A percentile compares a stretch with the other conserved stretches of the same genome.
Evolutionary conservation across 2,329 filamentous ascomycete genomes (phyloP).

Genomic region (Canariomyces notabilis): DNA sequence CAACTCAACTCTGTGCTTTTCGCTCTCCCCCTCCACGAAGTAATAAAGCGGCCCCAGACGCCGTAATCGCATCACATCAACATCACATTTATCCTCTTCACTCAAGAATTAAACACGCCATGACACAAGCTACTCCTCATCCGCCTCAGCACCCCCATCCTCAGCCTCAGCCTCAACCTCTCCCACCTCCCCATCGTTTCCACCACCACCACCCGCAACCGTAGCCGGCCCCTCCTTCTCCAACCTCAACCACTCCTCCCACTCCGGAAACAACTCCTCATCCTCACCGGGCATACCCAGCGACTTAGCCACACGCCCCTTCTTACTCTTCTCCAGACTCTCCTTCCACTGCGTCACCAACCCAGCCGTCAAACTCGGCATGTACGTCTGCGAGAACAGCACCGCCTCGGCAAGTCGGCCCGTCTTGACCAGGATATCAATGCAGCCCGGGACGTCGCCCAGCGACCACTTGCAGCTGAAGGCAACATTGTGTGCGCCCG

Average conservation of each 20-base stretch:
- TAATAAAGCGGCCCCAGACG: too few relatives aligned
- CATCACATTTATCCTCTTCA: constrained; percentile 5
- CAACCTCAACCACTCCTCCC: constrained; percentile 82
- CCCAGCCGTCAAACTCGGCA: constrained; percentile 66
- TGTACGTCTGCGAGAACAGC: constrained; percentile 92
- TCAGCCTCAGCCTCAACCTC: constrained; percentile 13
- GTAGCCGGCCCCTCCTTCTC: constrained; percentile 62
- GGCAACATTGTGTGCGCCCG: constrained; percentile 83
- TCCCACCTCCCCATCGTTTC: constrained; percentile 24
- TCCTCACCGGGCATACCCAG: constrained; percentile 78
- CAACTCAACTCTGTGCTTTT: too few relatives aligned
- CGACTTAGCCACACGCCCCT: constrained; percentile 75
- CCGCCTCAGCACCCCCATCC: constrained; percentile 5
- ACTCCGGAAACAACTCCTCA: constrained; percentile 89
- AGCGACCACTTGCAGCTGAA: constrained; percentile 88
- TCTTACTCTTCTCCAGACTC: constrained; percentile 75
- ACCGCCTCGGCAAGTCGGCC: constrained; percentile 79
- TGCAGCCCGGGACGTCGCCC: constrained; percentile 74
- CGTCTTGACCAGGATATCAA: constrained; percentile 73
- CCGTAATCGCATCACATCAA: too few relatives aligned
- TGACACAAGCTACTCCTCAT: constrained; percentile 11
- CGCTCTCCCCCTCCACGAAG: constrained; percentile 3
- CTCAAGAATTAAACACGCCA: too few relatives aligned
- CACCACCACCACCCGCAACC: too few relatives aligned
- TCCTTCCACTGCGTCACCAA: constrained; percentile 78